Base-by-base conservation (phyloP, 345 rosid species). In the Bruguiera gymnorhiza region DNA sequence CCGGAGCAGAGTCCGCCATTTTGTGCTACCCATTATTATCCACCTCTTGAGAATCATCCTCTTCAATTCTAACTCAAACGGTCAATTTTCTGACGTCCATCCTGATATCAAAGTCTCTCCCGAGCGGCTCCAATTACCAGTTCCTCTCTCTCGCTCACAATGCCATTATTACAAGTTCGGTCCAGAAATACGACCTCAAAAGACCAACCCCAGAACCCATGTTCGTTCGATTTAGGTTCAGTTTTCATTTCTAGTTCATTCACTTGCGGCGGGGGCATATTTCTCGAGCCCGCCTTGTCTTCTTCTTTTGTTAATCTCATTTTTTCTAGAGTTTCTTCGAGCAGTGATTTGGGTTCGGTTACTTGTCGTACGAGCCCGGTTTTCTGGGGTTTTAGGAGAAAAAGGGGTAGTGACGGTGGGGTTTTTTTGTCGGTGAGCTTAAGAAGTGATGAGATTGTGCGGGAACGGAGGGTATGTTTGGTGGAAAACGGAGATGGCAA, bases 381-480 rank as follows among this genome's bases (percentile, higher is more conserved):
- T 63, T 61, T 61, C 18, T 36, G 63, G 78, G 66, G 66, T 23
- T 66, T 46, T 29, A 48, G 43, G 50, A 43, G 50, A 13, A 43
- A 43, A 43, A 43, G 19, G 50, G 50, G 5, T 13, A 3, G 50
- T 11, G 50, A 4, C 18, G 50, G 43, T 48, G 68, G 74, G 51
- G 55, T 58, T 5, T 82, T 74, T 74, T 29, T 85, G 62, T 86
- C 91, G 3, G 77, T 89, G 24, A 86, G 86, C 82, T 83, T 86
- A 77, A 78, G 82, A 16, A 83, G 77, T 63, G 75, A 78, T 18
- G 78, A 72, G 31, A 63, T 73, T 37, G 73, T 70, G 62, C 70
- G 65, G 34, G 73, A 73, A 63, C 57, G 78, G 10, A 83, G 74
- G 53, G 70, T 53, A 21, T 68, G 72, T 75, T 64, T 79, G 32